These are phyloP conservation scores for Allium fistulosum DNA, from an alignment of 106 monocot genomes.

Conservation along the genomic window DNA sequence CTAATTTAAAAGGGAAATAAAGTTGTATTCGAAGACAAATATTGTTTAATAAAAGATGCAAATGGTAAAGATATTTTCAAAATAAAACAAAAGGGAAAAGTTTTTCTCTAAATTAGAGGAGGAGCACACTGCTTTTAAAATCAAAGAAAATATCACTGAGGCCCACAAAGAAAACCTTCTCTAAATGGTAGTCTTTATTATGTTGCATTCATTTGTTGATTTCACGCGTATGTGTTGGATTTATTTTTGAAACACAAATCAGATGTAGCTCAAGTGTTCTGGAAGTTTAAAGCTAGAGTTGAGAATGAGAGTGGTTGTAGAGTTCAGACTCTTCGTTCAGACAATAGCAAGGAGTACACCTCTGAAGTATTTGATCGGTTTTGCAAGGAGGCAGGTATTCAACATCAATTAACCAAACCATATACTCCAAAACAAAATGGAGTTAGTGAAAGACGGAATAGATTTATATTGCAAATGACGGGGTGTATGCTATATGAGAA, in stretches of 20 bases:
- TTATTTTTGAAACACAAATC: slow-evolving; percentile 13
- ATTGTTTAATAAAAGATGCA: not conserved
- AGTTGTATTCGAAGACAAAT: not conserved
- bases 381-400: not conserved
- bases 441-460: not conserved
- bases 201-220: slow-evolving; percentile 1
- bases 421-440: slow-evolving; percentile 5
- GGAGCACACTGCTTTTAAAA: slow-evolving; percentile 4
- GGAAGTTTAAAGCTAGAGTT: not conserved
- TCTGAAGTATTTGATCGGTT: not conserved
- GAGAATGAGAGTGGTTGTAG: slow-evolving; percentile 4
- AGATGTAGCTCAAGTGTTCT: slow-evolving; percentile 3
- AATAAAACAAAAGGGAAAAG: slow-evolving; percentile 1
- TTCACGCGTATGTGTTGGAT: not conserved
- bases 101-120: slow-evolving; percentile 1
- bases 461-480: slow-evolving; percentile 2
- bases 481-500: slow-evolving; percentile 3
- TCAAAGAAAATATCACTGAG: slow-evolving; percentile 3
- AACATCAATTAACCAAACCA: slow-evolving; percentile 2
- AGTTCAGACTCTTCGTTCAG: slow-evolving; percentile 2
- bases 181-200: too few species aligned
- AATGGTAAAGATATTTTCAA: not conserved
- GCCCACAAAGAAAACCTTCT: too few species aligned
- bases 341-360: not conserved
- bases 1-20: too few species aligned